Percentiles rank a stretch among this genome's conserved stretches.
Conservation (phyloP, 805 yeast genomes). For the Kodamaea kakaduensis region DNA sequence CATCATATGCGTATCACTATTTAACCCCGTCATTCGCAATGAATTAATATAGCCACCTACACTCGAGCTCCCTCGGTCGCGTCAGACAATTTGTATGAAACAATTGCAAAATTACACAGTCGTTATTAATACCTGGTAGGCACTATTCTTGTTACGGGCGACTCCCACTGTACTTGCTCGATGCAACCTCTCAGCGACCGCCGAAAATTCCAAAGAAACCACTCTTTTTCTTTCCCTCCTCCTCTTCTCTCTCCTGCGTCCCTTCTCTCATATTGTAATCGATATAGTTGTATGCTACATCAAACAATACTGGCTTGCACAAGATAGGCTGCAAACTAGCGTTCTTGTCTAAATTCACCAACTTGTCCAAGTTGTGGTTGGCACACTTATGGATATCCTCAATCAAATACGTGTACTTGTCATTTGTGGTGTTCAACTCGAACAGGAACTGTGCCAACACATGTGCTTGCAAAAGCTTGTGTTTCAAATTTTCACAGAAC, state of each 20-base stretch:
- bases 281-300: constrained; percentile 81
- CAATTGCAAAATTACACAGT: no score
- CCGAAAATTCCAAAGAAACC: constrained; percentile 78
- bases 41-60: no score
- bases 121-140: no score
- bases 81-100: no score
- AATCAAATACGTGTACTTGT: constrained; percentile 26
- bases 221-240: constrained; percentile 42
- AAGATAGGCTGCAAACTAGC: constrained; percentile 52
- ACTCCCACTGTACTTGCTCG: no score
- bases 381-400: constrained; percentile 43
- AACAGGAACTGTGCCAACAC: constrained; percentile 46
- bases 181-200: constrained; percentile 4
- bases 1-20: no score
- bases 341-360: constrained; percentile 20
- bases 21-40: no score
- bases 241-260: constrained; percentile 20
- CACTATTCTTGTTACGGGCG: no score
- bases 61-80: no score
- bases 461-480: constrained; percentile 27
- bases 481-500: constrained; percentile 18
- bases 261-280: constrained; percentile 38
- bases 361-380: constrained; percentile 16
- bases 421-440: constrained; percentile 16
- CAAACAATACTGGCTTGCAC: constrained; percentile 88